These are phyloP conservation scores for Wickerhamiella pararugosa DNA, from an alignment of 1,139 yeast species.

Conservation along the genomic window DNA sequence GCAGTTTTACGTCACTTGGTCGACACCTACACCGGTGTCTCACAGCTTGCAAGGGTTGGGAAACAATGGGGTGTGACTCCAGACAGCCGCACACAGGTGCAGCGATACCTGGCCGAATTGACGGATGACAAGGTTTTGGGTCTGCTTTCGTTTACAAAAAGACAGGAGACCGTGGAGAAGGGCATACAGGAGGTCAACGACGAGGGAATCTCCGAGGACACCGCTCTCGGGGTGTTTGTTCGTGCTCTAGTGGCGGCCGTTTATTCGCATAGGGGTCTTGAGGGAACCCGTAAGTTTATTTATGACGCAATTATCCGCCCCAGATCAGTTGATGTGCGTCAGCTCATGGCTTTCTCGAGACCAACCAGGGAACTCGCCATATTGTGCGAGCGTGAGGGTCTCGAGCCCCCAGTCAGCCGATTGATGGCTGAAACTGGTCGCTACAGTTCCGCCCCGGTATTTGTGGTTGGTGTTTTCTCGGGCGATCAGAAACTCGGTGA, in stretches of 20 bases:
- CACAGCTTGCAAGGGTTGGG: slow-evolving; percentile 50
- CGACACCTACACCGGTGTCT: slow-evolving; percentile 28
- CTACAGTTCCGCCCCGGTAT: slow-evolving; percentile 67
- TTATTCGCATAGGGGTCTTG: slow-evolving; percentile 39
- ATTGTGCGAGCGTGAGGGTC: slow-evolving; percentile 63
- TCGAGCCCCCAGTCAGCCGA: slow-evolving; percentile 64
- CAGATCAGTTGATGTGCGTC: slow-evolving; percentile 56
- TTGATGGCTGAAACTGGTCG: slow-evolving; percentile 91
- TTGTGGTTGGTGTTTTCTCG: slow-evolving; percentile 79
- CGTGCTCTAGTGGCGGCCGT: slow-evolving; percentile 33
- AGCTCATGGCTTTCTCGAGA: slow-evolving; percentile 64
- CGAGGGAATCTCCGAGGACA: slow-evolving; percentile 23
- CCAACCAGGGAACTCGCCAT: slow-evolving; percentile 77
- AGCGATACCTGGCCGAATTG: slow-evolving; percentile 55
- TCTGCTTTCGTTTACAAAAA: slow-evolving; percentile 21
- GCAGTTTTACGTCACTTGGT: slow-evolving; percentile 39
- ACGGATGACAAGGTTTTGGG: slow-evolving; percentile 34
- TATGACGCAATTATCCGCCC: slow-evolving; percentile 52
- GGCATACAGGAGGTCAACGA: slow-evolving; percentile 30
- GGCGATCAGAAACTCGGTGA: slow-evolving; percentile 81
- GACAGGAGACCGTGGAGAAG: slow-evolving; percentile 23
- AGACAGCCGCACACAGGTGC: slow-evolving; percentile 49
- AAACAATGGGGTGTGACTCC: slow-evolving; percentile 74
- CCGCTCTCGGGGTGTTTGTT: slow-evolving; percentile 36
- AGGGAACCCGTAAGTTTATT: slow-evolving; percentile 48